Evolutionary conservation across 1,139 yeast genomes (phyloP), one percentile per base, ranked within the genome.

Genomic region (Yamadazyma siamensis): DNA sequence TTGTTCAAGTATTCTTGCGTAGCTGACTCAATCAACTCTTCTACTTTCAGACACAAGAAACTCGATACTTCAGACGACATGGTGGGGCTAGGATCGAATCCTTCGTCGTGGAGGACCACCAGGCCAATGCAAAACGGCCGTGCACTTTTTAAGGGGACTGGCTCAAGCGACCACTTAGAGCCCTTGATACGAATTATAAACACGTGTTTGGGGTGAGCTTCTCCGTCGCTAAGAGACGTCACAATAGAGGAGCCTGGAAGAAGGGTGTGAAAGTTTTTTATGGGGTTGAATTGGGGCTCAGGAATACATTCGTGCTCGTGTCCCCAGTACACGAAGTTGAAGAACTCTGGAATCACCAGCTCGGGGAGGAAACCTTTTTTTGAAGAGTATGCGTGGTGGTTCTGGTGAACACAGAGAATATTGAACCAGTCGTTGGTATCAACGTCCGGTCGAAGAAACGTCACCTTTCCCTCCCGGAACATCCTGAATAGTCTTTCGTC

Each of bases 201-300:
- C 0, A 80, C 89, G 49, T 77, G 71, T 51, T 91, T 94, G 21
- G 73, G 76, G 10, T 76, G 70, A 0, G 87, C 74, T 50, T 91
- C 99, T 3, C 94, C 95, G 33, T 84, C 94, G 32, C 84, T 76
- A 23, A 94, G 63, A 10, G 95, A 82, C 0, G 99, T 91, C 0
- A 95, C 97, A 12, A 91, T 84, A 0, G 96, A 85, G 2, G 96
- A 86, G 0, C 99, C 99, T 0, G 96, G 94, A 52, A 89, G 96
- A 26, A 94, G 65, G 0, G 89, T 88, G 38, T 78, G 78, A 50
- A 89, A 87, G 1, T 80, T 81, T 16, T 77, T 78, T 14, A 73
- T 73, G 0, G 83, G 72, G 49, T 87, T 88, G 27, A 64, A 65
- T 0, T 65, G 69, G 0, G 95, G 80, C 39, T 75, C 77, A 1